A percentile compares a stretch with the other conserved stretches of the same genome.
These are phyloP conservation scores for Mortierella sp. DNA, from an alignment of 371 early-diverging fungal species.

Conservation along the genomic window DNA sequence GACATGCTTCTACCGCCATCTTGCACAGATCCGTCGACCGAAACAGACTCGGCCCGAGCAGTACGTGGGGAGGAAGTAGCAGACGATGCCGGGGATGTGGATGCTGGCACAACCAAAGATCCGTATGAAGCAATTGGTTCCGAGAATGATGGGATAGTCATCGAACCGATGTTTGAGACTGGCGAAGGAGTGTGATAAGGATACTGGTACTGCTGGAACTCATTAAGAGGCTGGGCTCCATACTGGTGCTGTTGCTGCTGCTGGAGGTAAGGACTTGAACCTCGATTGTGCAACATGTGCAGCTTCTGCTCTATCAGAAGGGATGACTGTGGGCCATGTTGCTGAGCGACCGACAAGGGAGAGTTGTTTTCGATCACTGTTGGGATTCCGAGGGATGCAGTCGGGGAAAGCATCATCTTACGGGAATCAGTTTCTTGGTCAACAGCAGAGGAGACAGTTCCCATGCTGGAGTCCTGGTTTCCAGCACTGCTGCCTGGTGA, in stretches of 20 bases:
- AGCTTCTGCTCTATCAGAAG: background rate
- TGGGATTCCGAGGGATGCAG: conserved; percentile 25
- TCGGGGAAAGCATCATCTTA: conserved; percentile 8
- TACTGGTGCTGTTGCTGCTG: conserved; percentile 14
- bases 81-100: conserved; percentile 38
- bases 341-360: background rate
- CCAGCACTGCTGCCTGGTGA: background rate
- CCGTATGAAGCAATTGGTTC: conserved; percentile 27
- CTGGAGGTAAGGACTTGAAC: conserved; percentile 3
- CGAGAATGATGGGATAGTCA: conserved; percentile 19
- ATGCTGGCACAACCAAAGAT: conserved; percentile 49
- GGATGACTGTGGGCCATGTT: background rate
- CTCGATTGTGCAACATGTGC: background rate
- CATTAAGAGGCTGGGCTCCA: background rate
- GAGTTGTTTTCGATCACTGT: conserved; percentile 7
- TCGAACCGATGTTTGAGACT: conserved; percentile 18
- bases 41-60: conserved; percentile 8
- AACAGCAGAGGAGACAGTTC: background rate
- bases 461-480: background rate
- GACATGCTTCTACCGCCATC: background rate
- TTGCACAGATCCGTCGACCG: background rate
- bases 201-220: conserved; percentile 20
- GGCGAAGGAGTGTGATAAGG: background rate
- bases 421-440: too few relatives aligned
- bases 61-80: conserved; percentile 25